Percentiles rank a stretch among this genome's conserved stretches.
phyloP scores from a whole-genome alignment of 1,284 basidiomycete genomes.

The Serendipita sp. region DNA sequence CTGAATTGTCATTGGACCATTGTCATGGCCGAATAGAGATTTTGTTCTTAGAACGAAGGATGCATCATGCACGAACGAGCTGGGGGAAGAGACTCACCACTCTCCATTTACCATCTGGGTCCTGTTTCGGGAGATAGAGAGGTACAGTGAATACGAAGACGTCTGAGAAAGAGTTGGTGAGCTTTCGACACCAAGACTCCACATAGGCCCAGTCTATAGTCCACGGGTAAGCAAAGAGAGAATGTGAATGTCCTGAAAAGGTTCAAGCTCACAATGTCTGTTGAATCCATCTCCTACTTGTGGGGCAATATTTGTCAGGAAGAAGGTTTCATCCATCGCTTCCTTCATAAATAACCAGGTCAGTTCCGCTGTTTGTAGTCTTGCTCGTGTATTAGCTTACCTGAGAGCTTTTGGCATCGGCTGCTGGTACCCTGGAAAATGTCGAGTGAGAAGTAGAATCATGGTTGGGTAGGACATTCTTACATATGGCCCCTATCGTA shows the following conservation, averaged over 20 bases:
- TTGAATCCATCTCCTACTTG: conserved; percentile 98
- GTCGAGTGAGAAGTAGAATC: not conserved
- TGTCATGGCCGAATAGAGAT: not conserved
- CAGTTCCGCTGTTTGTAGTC: not conserved
- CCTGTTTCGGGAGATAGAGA: conserved; percentile 81
- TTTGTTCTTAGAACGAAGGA: no score
- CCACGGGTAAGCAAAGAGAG: not conserved
- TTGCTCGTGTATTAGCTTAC: conserved; percentile 22
- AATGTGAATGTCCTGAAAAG: not conserved
- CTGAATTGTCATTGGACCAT: conserved; percentile 25
- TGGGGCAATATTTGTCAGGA: conserved; percentile 91
- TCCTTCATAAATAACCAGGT: conserved; percentile 28
- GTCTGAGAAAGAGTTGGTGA: conserved; percentile 78
- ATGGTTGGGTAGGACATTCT: conserved; percentile 18
- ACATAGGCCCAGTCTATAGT: conserved; percentile 83
- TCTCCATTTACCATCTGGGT: conserved; percentile 83
- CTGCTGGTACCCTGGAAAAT: conserved; percentile 74
- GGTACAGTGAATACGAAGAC: conserved; percentile 98
- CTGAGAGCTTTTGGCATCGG: conserved; percentile 84
- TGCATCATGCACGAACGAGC: no score
- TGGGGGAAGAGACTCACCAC: conserved; percentile 43
- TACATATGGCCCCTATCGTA: conserved; percentile 97
- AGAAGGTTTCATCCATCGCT: conserved; percentile 96
- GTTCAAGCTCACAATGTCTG: conserved; percentile 60
- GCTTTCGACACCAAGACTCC: conserved; percentile 86